These are phyloP conservation scores for Psilocybe subaeruginosa DNA, from an alignment of 768 basidiomycete genomes.

Conservation along the genomic window DNA sequence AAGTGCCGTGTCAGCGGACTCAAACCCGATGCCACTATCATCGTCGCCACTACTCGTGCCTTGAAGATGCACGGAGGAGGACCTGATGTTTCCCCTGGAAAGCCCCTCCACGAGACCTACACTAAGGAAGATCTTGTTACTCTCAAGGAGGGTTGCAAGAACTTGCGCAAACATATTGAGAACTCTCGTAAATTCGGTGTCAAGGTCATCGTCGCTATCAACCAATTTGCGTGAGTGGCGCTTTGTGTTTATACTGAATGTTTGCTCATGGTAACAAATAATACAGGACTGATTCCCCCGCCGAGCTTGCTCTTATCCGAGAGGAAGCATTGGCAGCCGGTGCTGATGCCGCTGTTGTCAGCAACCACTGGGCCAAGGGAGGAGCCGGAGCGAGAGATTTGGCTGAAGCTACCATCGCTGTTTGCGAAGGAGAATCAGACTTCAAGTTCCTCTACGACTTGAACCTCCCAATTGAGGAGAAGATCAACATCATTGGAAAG, in stretches of 20 bases:
- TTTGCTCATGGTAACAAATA: slow-evolving; percentile 1
- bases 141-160: slow-evolving; percentile 90
- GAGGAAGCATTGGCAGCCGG: slow-evolving; percentile 81
- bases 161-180: slow-evolving; percentile 90
- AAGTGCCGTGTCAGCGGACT: slow-evolving; percentile 95
- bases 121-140: slow-evolving; percentile 91
- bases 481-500: slow-evolving; percentile 85
- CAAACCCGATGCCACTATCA: slow-evolving; percentile 90
- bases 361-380: slow-evolving; percentile 97
- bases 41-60: slow-evolving; percentile 96
- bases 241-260: neutral
- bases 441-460: slow-evolving; percentile 97
- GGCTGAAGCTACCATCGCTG: slow-evolving; percentile 88
- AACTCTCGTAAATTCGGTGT: slow-evolving; percentile 95
- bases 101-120: slow-evolving; percentile 91
- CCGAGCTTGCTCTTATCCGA: slow-evolving; percentile 86
- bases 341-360: slow-evolving; percentile 93
- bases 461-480: slow-evolving; percentile 79
- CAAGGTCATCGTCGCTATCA: slow-evolving; percentile 96
- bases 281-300: slow-evolving; percentile 81
- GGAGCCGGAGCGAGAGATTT: slow-evolving; percentile 88
- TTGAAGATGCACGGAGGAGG: slow-evolving; percentile 99
- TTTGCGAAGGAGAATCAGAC: slow-evolving; percentile 78
- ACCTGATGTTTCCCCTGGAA: slow-evolving; percentile 95
- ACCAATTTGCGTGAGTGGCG: slow-evolving; percentile 84